Evolutionary conservation across 2,329 filamentous ascomycete species (phyloP), one percentile per base, ranked within the genome.

Genomic region (Pseudogymnoascus sp.): DNA sequence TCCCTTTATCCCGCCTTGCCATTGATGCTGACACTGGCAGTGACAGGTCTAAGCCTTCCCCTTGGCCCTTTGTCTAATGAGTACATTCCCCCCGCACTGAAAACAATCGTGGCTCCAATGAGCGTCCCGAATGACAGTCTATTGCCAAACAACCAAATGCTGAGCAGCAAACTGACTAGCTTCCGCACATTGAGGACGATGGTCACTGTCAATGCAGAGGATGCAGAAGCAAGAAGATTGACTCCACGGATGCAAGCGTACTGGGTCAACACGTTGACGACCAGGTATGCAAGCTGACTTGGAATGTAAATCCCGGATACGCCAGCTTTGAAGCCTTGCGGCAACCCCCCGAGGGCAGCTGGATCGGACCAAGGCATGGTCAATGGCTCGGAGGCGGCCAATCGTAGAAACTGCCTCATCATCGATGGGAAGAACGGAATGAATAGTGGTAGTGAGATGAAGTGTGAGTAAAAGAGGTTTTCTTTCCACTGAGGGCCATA

Each of bases 121-220:
- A 96, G 76, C 65, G 96, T 96, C 40, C 91, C 88, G 0, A 81
- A 77, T 11, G 88, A 85, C 67, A 99, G 79, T 40, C 83, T 77
- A 73, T 99, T 97, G 4, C 93, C 95, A 76, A 99, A 99, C 1
- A 99, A 76, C 83, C 92, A 93, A 64, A 97, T 96, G 69, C 93
- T 97, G 63, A 97, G 75, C 65, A 97, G 78, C 65, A 97, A 83
- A 70, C 93, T 97, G 62, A 96, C 88, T 18, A 99, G 80, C 76
- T 99, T 99, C 69, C 95, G 85, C 64, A 99, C 90, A 73, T 97
- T 99, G 64, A 99, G 81, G 58, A 97, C 92, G 69, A 99, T 96
- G 1, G 93, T 97, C 23, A 99, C 95, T 0, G 95, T 97, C 62
- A 99, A 82, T 0, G 95, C 96, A 3, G 93, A 93, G 3, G 91